A percentile compares a stretch with the other conserved stretches of the same genome.
phyloP scores from a whole-genome alignment of 306 rosid species.

The Senna tora region DNA sequence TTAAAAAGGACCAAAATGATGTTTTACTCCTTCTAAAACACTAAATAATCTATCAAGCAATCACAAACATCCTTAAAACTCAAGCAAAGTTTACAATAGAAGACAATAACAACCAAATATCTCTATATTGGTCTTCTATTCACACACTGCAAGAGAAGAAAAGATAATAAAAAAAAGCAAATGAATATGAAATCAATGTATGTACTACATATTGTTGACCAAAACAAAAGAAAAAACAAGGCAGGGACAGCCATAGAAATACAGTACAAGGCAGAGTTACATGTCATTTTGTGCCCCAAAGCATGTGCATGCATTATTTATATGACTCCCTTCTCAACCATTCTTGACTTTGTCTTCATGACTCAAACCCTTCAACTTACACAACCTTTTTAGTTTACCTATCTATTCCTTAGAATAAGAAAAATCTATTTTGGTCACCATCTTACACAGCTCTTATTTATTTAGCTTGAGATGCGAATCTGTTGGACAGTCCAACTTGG shows the following conservation, averaged over 20 bases:
- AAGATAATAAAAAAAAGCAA: not conserved
- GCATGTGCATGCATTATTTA: constrained; percentile 66
- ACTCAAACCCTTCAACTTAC: constrained; percentile 38
- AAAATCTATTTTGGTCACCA: too few relatives aligned
- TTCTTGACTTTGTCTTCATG: constrained; percentile 34
- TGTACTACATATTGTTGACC: constrained; percentile 32
- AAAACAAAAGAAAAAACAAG: constrained; percentile 34
- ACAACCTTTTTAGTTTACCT: too few relatives aligned
- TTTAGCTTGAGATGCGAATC: too few relatives aligned
- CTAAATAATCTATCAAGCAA: too few relatives aligned
- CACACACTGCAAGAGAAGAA: constrained; percentile 5
- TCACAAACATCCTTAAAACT: too few relatives aligned
- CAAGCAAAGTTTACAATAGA: too few relatives aligned
- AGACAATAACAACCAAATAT: too few relatives aligned
- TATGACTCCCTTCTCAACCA: constrained; percentile 42
- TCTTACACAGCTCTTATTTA: too few relatives aligned
- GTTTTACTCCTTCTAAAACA: too few relatives aligned
- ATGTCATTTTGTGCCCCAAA: constrained; percentile 59
- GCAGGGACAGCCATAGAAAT: constrained; percentile 46
- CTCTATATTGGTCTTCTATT: not conserved
- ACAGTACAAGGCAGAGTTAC: constrained; percentile 44
- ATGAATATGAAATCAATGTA: constrained; percentile 28
- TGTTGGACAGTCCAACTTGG: too few relatives aligned
- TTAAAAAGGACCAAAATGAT: too few relatives aligned
- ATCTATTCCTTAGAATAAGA: too few relatives aligned